Percentiles rank a stretch among this genome's conserved stretches.
These are phyloP conservation scores for Phytophthora citrophthora DNA, from an alignment of 352 stramenopile genomes.

Conservation along the genomic window DNA sequence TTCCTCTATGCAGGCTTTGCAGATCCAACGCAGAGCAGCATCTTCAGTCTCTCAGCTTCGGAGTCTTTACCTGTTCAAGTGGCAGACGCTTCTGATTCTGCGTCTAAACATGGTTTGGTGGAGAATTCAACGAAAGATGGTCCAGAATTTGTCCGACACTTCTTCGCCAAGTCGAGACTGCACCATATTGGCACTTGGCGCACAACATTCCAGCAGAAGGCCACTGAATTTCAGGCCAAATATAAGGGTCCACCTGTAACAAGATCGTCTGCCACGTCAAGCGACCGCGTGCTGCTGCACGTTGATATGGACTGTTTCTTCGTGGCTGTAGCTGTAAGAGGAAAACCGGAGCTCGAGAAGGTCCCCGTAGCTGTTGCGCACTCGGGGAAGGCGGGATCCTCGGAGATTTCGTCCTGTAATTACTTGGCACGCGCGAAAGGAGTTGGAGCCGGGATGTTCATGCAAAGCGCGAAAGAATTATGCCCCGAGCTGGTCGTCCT, in stretches of 20 bases:
- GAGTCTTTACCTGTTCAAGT: not conserved
- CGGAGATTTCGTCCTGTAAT: conserved; percentile 96
- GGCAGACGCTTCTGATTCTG: conserved; percentile 10
- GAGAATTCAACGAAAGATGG: conserved; percentile 75
- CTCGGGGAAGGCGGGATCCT: conserved; percentile 73
- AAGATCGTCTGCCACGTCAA: conserved; percentile 40
- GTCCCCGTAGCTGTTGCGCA: conserved; percentile 93
- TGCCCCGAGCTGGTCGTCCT: conserved; percentile 94
- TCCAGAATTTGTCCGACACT: conserved; percentile 75
- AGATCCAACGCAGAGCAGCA: conserved; percentile 67
- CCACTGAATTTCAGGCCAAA: conserved; percentile 61
- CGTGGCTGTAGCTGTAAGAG: conserved; percentile 89
- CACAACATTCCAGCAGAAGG: conserved; percentile 75
- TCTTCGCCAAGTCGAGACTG: conserved; percentile 85
- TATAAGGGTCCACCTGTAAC: conserved; percentile 56
- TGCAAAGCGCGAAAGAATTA: conserved; percentile 90
- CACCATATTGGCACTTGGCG: conserved; percentile 88
- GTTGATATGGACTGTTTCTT: conserved; percentile 99
- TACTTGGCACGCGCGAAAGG: conserved; percentile 93
- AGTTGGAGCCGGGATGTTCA: conserved; percentile 94
- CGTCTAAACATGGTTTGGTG: conserved; percentile 6
- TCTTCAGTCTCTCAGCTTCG: conserved; percentile 29
- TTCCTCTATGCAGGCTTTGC: conserved; percentile 90
- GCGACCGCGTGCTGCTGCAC: conserved; percentile 91
- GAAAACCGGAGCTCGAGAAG: conserved; percentile 71